phyloP scores from a whole-genome alignment of 169 alveolate species.

The Eimeria nieschulzi region DNA sequence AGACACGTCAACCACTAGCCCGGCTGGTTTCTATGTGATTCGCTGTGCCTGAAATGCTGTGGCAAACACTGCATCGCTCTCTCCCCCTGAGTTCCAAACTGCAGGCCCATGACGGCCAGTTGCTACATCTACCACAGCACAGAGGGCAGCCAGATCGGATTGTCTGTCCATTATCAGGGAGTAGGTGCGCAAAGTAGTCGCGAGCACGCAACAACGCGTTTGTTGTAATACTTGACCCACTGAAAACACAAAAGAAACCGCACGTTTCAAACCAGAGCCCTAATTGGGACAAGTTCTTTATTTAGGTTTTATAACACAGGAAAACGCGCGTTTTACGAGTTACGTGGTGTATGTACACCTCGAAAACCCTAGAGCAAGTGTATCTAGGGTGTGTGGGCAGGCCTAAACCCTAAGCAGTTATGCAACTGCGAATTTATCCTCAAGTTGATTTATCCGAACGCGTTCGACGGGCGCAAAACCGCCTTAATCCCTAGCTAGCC shows the following conservation, averaged over 20 bases:
- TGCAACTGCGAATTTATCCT: neutral
- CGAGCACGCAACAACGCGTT: slow-evolving; percentile 68
- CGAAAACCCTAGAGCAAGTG: too few species aligned
- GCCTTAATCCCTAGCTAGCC: neutral
- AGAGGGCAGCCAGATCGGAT: slow-evolving; percentile 46
- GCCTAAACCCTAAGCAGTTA: neutral
- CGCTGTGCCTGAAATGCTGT: slow-evolving; percentile 38
- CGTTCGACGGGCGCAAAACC: too few species aligned
- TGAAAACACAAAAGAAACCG: neutral
- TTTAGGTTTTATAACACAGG: too few species aligned
- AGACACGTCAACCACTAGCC: too few species aligned
- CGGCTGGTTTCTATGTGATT: neutral
- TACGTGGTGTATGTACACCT: too few species aligned
- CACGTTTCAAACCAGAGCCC: neutral
- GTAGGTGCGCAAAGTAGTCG: slow-evolving; percentile 49
- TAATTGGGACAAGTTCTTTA: neutral
- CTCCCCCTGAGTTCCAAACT: slow-evolving; percentile 59
- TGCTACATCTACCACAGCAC: slow-evolving; percentile 59
- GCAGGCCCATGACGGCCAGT: slow-evolving; percentile 73
- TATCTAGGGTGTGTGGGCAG: too few species aligned
- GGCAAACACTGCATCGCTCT: slow-evolving; percentile 44
- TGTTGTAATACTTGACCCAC: slow-evolving; percentile 68
- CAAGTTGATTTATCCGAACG: too few species aligned
- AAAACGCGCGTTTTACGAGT: too few species aligned
- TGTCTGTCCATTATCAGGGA: slow-evolving; percentile 34